These are phyloP conservation scores for Naganishia antarctica DNA, from an alignment of 768 basidiomycete species.

Conservation along the genomic window DNA sequence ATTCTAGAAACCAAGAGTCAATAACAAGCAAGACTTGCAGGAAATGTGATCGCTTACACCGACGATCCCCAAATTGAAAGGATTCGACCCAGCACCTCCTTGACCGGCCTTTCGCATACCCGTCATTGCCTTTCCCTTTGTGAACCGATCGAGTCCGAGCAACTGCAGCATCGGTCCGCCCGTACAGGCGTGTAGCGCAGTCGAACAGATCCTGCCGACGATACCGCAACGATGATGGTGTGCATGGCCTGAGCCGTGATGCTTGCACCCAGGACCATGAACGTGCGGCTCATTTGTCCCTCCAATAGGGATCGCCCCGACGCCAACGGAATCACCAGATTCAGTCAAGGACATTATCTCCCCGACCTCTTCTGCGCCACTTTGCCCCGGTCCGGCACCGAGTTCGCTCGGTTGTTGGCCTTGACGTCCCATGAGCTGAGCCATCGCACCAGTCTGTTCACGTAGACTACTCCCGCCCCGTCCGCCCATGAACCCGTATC, in stretches of 20 bases:
- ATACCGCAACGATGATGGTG: conserved; percentile 45
- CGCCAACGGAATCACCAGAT: conserved; percentile 14
- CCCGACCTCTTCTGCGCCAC: conserved; percentile 37
- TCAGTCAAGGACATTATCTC: conserved; percentile 24
- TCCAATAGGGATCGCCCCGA: background rate
- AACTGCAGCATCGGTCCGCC: conserved; percentile 67
- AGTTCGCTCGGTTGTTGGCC: conserved; percentile 26
- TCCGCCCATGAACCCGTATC: conserved; percentile 96
- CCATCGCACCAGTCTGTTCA: conserved; percentile 48
- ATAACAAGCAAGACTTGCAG: background rate
- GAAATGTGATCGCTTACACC: conserved; percentile 32
- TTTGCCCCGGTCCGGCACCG: conserved; percentile 41
- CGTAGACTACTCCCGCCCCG: conserved; percentile 52
- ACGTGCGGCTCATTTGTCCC: background rate
- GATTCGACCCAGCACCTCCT: conserved; percentile 61
- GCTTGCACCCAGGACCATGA: conserved; percentile 18
- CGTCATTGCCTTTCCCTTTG: conserved; percentile 78
- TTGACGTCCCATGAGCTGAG: conserved; percentile 26
- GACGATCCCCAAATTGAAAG: conserved; percentile 75
- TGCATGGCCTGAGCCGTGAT: conserved; percentile 33
- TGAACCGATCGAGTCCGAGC: conserved; percentile 89
- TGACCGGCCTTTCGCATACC: conserved; percentile 72
- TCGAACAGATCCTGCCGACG: conserved; percentile 35
- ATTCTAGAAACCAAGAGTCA: conserved; percentile 34
- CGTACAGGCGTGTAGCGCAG: conserved; percentile 44